phyloP scores from a whole-genome alignment of 2,329 filamentous ascomycete genomes.

The Phialophora expanda region DNA sequence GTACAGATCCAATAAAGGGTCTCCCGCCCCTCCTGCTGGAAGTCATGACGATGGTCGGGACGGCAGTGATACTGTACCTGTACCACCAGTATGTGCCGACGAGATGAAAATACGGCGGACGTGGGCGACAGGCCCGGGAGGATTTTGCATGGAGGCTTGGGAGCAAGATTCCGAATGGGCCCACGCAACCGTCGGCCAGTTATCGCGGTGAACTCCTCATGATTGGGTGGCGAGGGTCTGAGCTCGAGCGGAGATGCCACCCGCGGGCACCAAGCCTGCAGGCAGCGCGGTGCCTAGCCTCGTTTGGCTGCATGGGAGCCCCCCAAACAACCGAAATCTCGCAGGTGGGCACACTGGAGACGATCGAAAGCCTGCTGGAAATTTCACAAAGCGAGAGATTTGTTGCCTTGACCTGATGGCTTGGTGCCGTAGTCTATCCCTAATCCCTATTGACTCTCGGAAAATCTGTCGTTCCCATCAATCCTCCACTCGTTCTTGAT shows the following conservation, averaged over 20 bases:
- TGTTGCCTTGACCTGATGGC: background rate
- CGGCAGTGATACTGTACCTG: background rate
- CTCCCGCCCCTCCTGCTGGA: background rate
- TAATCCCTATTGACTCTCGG: slow-evolving; percentile 1
- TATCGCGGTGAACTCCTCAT: background rate
- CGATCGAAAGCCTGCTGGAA: slow-evolving; percentile 6
- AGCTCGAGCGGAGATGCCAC: background rate
- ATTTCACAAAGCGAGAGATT: background rate
- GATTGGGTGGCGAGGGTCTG: background rate
- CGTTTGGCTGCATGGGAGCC: background rate
- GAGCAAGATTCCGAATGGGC: slow-evolving; percentile 27
- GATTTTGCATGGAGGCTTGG: background rate
- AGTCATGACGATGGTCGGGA: background rate
- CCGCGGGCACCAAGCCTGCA: background rate
- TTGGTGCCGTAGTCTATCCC: slow-evolving; percentile 2
- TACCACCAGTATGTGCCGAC: no score
- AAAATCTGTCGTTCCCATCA: background rate
- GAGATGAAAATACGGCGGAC: no score
- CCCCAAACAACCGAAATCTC: slow-evolving; percentile 6
- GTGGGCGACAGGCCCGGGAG: no score
- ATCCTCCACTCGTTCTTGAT: background rate
- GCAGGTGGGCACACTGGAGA: slow-evolving; percentile 10
- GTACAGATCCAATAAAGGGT: slow-evolving; percentile 18
- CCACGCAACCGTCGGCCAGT: slow-evolving; percentile 10
- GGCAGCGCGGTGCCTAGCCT: background rate